phyloP scores from a whole-genome alignment of 306 rosid species.

The Acacia melanoxylon region DNA sequence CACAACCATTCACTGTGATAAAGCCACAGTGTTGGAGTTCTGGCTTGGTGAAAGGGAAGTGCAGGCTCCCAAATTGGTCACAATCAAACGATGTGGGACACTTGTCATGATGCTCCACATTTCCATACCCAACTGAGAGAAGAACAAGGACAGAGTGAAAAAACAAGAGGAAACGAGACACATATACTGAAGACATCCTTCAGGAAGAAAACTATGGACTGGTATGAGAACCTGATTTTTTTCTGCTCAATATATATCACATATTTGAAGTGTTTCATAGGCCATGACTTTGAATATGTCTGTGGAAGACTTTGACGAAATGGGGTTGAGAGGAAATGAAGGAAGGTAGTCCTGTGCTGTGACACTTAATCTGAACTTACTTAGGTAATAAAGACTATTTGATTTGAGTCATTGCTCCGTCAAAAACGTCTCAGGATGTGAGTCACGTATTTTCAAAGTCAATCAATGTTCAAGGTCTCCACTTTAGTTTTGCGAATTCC shows the following conservation, averaged over 20 bases:
- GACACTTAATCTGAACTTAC: neutral
- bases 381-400: neutral
- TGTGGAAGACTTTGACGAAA: constrained; percentile 19
- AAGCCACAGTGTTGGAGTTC: constrained; percentile 36
- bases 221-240: neutral
- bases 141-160: neutral
- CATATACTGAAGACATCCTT: neutral
- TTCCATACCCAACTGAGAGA: constrained; percentile 2
- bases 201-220: neutral
- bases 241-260: neutral
- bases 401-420: neutral
- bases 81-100: constrained; percentile 34
- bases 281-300: constrained; percentile 29
- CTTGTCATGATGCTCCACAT: neutral
- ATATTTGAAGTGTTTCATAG: neutral
- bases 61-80: constrained; percentile 10
- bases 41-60: constrained; percentile 41
- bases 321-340: neutral
- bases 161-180: neutral
- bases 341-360: neutral
- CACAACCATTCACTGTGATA: constrained; percentile 20
- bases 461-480: neutral
- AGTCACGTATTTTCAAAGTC: neutral
- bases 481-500: neutral
- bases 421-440: constrained; percentile 8